Base-by-base conservation (phyloP, 257 asterid genomes). In the Penstemon barbatus region DNA sequence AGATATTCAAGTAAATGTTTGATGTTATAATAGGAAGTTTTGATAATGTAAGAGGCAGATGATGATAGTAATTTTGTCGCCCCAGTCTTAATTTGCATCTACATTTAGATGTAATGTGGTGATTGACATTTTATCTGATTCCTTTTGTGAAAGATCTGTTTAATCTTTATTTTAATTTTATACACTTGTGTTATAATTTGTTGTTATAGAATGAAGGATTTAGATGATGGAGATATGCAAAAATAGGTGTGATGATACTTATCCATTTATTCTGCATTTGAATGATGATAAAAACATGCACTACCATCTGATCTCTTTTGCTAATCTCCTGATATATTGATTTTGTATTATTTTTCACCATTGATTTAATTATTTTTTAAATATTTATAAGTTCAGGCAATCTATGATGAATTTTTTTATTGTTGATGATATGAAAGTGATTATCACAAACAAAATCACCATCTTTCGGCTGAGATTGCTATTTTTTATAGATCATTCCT, bases 391-490 rank as follows among this genome's bases (percentile, higher is more conserved):
- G 0, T 4, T 59, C 12, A 40, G 66, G 85, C 83, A 68, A 73
- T 82, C 87, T n/a, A n/a, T 81, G 88, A 83, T 83, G 86, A 72
- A 43, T 43, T 11, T 13, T 11, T 4, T 42, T 58, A 9, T 37
- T 6, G 1, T 44, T 45, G 15, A 76, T 85, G 88, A 83, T 46
- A 74, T 25, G 7, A 13, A 36, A 37, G 72, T 83, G 87, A 83
- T 88, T 80, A 83, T 67, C 56, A 25, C 72, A 58, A 68, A 65
- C 6, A 73, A 59, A 37, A 60, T 83, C 95, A 90, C 92, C 87
- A 90, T 90, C 92, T 88, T 88, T 90, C 87, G 91, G 71, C 89
- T 90, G 97, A 81, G 96, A 81, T 82, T 86, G 92, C 84, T 60
- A 13, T 8, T 13, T 54, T 54, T 11, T 38, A 50, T 62, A 39